Conservation (phyloP, 2,329 filamentous ascomycete genomes). For the Beauveria pseudobassiana region DNA sequence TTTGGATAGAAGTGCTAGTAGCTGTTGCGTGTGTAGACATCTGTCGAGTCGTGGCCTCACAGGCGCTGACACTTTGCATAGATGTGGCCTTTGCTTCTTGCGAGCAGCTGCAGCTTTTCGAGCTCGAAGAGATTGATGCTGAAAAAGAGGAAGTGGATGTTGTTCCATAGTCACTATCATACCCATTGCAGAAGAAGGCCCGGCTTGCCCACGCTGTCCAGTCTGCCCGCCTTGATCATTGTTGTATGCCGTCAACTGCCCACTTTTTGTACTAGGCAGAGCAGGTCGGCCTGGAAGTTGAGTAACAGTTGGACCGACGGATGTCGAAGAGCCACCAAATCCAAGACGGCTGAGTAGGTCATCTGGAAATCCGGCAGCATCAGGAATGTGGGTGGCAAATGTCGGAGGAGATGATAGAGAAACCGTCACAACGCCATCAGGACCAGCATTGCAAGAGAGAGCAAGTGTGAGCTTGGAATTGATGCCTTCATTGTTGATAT, state of each 20-base stretch:
- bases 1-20: neutral
- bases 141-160: neutral
- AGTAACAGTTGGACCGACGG: neutral
- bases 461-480: constrained; percentile 19
- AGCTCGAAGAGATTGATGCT: neutral
- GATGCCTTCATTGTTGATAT: constrained; percentile 10
- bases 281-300: constrained; percentile 5
- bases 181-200: neutral
- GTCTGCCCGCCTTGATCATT: neutral
- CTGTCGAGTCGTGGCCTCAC: neutral
- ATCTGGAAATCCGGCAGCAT: neutral
- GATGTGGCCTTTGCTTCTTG: neutral
- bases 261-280: neutral
- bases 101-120: neutral
- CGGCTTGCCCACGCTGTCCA: neutral
- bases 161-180: neutral
- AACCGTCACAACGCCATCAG: constrained; percentile 26
- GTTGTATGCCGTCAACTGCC: neutral
- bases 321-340: neutral
- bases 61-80: neutral
- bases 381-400: constrained; percentile 10
- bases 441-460: constrained; percentile 23
- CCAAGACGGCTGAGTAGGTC: neutral
- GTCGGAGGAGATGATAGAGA: constrained; percentile 17
- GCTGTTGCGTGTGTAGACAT: neutral